phyloP scores from a whole-genome alignment of 2,329 filamentous ascomycete species.

The Pestalotiopsis sp. region DNA sequence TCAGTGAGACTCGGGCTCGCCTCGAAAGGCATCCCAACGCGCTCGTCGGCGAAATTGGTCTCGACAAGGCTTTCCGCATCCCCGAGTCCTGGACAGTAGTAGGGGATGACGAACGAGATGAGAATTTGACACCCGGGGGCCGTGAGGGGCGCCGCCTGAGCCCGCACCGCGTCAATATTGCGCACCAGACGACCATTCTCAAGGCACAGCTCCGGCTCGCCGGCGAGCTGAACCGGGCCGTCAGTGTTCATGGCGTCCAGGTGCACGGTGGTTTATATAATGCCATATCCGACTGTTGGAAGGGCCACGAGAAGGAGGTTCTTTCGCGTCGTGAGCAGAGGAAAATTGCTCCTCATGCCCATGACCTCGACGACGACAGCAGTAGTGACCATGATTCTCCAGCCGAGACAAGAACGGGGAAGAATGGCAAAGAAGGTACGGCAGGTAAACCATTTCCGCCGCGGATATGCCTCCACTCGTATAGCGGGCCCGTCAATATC shows the following conservation, averaged over 20 bases:
- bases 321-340: constrained; percentile 60
- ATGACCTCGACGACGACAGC: constrained; percentile 43
- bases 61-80: constrained; percentile 77
- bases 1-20: constrained; percentile 54
- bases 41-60: constrained; percentile 74
- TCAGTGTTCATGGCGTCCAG: constrained; percentile 74
- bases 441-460: constrained; percentile 70
- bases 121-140: constrained; percentile 63
- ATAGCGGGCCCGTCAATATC: constrained; percentile 74
- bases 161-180: constrained; percentile 65
- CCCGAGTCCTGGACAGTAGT: constrained; percentile 57
- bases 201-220: constrained; percentile 70
- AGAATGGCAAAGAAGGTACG: not conserved
- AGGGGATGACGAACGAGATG: constrained; percentile 40
- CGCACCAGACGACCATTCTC: constrained; percentile 69
- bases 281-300: constrained; percentile 65
- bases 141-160: constrained; percentile 69
- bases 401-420: not conserved
- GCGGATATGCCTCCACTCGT: constrained; percentile 90
- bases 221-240: constrained; percentile 63
- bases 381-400: constrained; percentile 11
- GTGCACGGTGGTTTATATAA: constrained; percentile 72
- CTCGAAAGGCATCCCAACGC: constrained; percentile 61
- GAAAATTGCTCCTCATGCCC: constrained; percentile 46
- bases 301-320: constrained; percentile 65